Base-by-base conservation (phyloP, 768 basidiomycete genomes). In the Phylloporus sp. region DNA sequence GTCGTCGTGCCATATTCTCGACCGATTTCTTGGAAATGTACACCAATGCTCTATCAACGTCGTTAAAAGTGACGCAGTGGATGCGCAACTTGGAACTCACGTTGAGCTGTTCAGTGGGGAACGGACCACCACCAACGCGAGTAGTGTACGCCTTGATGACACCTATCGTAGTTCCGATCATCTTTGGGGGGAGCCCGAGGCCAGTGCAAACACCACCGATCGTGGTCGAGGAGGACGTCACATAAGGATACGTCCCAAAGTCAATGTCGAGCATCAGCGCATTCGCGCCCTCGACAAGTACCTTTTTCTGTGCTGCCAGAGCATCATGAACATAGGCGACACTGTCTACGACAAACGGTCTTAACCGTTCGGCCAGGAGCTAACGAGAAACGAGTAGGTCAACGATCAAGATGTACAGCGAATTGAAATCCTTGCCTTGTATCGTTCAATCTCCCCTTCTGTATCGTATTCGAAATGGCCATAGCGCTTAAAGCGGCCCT, bases 141-240 rank as follows among this genome's bases (percentile, higher is more conserved):
- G 96, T 98, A 15, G 96, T 98, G 67, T 99, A 99, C 1, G 96
- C 96, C 68, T 98, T 99, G 63, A 97, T 75, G 49, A 99, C 96
- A 37, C 96, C 96, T 55, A 94, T 86, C 21, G 84, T 75, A 38
- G 81, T 80, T n/a, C 87, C 89, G 53, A 99, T 83, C 54, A 78
- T 69, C 69, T 84, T 84, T 6, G 96, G 93, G 3, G 96, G 95
- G 39, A 99, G 85, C 42, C 93, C 96, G n/a, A 99, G 81, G 27
- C 96, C 96, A 14, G 94, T 98, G 71, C 90, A 92, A 28, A 97
- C 92, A 41, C 96, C 96, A 24, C 96, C 96, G 48, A 98, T 86
- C 26, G 84, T 75, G 9, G 96, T 98, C 9, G 90, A 83, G 1
- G 91, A 94, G 9, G 92, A 95, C 0, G 96, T 99, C 52, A 99